Percentiles rank a stretch among this genome's conserved stretches.
These are phyloP conservation scores for Exophiala aquamarina DNA, from an alignment of 2,329 filamentous ascomycete species.

Conservation along the genomic window DNA sequence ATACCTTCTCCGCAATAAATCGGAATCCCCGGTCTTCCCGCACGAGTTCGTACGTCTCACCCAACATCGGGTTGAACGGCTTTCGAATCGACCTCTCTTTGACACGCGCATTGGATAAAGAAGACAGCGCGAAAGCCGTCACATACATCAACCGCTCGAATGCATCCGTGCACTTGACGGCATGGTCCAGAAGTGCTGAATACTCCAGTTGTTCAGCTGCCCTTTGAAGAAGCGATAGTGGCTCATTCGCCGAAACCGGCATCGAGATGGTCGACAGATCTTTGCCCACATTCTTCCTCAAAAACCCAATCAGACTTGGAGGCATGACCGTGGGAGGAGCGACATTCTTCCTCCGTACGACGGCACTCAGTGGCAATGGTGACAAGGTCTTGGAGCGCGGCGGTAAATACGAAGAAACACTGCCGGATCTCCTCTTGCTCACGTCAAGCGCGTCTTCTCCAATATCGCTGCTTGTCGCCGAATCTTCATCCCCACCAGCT, in stretches of 20 bases:
- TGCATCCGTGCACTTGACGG: slow-evolving; percentile 56
- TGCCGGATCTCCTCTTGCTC: slow-evolving; percentile 31
- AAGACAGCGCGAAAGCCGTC: slow-evolving; percentile 85
- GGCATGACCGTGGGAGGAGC: slow-evolving; percentile 73
- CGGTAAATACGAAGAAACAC: slow-evolving; percentile 64
- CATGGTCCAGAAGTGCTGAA: slow-evolving; percentile 75
- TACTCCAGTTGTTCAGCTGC: slow-evolving; percentile 91
- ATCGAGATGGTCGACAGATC: slow-evolving; percentile 95
- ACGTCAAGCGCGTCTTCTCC: slow-evolving; percentile 46
- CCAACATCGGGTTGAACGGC: slow-evolving; percentile 94
- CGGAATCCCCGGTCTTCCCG: slow-evolving; percentile 84
- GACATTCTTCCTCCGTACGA: slow-evolving; percentile 70
- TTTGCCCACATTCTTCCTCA: slow-evolving; percentile 97
- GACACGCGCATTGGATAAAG: slow-evolving; percentile 76
- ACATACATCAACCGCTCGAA: slow-evolving; percentile 79
- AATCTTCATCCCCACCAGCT: slow-evolving; percentile 54
- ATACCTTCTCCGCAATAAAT: slow-evolving; percentile 92
- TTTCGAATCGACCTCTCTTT: slow-evolving; percentile 93
- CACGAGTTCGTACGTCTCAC: slow-evolving; percentile 92
- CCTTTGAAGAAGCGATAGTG: slow-evolving; percentile 81
- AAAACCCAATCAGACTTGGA: slow-evolving; percentile 87
- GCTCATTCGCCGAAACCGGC: slow-evolving; percentile 96
- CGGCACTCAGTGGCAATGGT: slow-evolving; percentile 70
- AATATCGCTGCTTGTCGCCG: slow-evolving; percentile 63
- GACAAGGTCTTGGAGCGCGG: slow-evolving; percentile 70